A percentile compares a stretch with the other conserved stretches of the same genome.
These are phyloP conservation scores for Lentinula raphanica DNA, from an alignment of 768 basidiomycete species.

Conservation along the genomic window DNA sequence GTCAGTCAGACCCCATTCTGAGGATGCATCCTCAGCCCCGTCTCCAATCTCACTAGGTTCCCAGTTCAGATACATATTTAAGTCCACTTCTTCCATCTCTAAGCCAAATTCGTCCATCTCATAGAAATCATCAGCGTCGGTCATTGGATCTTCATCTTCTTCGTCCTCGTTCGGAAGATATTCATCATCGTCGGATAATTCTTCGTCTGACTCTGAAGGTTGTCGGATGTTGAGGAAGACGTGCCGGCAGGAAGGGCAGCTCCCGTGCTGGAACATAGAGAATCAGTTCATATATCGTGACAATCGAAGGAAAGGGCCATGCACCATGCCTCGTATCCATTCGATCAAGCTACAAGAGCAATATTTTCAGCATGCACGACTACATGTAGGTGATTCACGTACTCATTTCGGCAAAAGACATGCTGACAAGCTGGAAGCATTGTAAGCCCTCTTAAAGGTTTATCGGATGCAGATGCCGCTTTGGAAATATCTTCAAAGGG, in stretches of 20 bases:
- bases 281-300: neutral
- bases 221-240: constrained; percentile 51
- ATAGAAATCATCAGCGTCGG: constrained; percentile 38
- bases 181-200: constrained; percentile 64
- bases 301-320: constrained; percentile 10
- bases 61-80: constrained; percentile 14
- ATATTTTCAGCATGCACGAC: constrained; percentile 1
- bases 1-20: constrained; percentile 40
- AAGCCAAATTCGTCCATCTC: constrained; percentile 33
- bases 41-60: constrained; percentile 9
- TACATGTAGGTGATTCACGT: constrained; percentile 15
- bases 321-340: constrained; percentile 58
- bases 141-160: constrained; percentile 37
- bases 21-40: constrained; percentile 8
- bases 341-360: constrained; percentile 48
- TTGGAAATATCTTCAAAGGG: constrained; percentile 31
- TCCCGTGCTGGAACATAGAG: constrained; percentile 49
- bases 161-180: constrained; percentile 58
- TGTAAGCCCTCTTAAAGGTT: constrained; percentile 38
- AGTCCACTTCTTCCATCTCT: constrained; percentile 34
- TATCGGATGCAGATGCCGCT: neutral
- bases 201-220: constrained; percentile 51
- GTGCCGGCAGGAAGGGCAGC: constrained; percentile 63
- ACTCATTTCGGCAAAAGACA: constrained; percentile 67
- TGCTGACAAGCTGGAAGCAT: constrained; percentile 58